Percentiles rank a stretch among this genome's conserved stretches.
phyloP scores from a whole-genome alignment of 352 stramenopile genomes.

The Pythium plurisporium region DNA sequence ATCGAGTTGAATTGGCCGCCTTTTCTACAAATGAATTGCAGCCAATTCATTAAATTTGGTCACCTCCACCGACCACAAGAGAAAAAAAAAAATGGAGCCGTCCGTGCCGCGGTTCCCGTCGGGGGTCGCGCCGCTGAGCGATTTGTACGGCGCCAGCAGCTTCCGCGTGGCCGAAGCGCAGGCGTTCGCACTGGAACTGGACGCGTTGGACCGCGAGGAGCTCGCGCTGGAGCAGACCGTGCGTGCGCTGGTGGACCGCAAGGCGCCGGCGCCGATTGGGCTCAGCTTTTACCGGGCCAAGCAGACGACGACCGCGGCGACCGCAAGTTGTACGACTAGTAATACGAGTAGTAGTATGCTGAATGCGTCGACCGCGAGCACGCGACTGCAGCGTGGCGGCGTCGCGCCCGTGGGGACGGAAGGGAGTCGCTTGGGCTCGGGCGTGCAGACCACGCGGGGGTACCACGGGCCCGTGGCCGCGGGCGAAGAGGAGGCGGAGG shows the following conservation, averaged over 20 bases:
- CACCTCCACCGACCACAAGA: not conserved
- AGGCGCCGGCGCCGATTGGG: constrained; percentile 46
- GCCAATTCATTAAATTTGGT: constrained; percentile 7
- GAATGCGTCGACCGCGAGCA: not conserved
- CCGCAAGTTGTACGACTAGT: not conserved
- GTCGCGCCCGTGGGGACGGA: constrained; percentile 5
- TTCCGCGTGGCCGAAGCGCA: constrained; percentile 43
- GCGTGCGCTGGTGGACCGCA: constrained; percentile 45
- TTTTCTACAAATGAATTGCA: constrained; percentile 8
- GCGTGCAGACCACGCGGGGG: constrained; percentile 5
- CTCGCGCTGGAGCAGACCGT: constrained; percentile 45
- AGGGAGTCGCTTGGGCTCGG: constrained; percentile 1
- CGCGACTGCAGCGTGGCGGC: constrained; percentile 3
- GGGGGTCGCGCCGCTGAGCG: constrained; percentile 37
- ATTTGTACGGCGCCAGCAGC: constrained; percentile 57
- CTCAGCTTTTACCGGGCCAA: constrained; percentile 48
- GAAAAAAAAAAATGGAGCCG: constrained; percentile 16
- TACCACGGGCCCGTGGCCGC: constrained; percentile 8
- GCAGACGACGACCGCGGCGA: not conserved
- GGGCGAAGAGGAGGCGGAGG: constrained; percentile 1
- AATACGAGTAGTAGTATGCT: not conserved
- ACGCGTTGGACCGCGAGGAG: constrained; percentile 59
- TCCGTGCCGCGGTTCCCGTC: constrained; percentile 29
- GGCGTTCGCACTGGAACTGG: constrained; percentile 39
- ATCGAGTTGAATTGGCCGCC: not conserved